Base-by-base conservation (phyloP, 1,284 basidiomycete species). In the Puccinia novopanici region DNA sequence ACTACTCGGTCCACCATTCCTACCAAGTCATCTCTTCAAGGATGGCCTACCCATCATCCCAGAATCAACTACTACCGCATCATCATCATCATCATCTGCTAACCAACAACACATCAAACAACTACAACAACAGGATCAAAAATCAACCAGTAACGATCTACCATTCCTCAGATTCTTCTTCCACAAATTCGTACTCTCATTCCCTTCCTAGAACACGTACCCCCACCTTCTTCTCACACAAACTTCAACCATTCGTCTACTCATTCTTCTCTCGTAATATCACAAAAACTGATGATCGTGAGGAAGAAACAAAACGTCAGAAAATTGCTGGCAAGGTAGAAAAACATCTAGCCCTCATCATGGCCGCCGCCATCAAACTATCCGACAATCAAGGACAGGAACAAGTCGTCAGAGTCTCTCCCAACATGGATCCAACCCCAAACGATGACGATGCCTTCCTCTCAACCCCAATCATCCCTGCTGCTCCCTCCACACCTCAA, bases 161-260 rank as follows among this genome's bases (percentile, higher is more conserved):
- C 95, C 95, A 3, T 92, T 97, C 84, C 87, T 97, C 82, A 89
- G 91, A 45, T 96, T 92, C 87, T 89, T 95, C 84, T 95, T 97
- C 85, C 90, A 92, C 80, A 92, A 94, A 85, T 97, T 94, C 85
- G 89, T 97, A 81, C 89, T 97, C 79, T 92, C 94, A 0, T 98
- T 98, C 85, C 95, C 15, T 96, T 98, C 88, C 90, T 98, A 85
- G 90, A 91, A 67, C 88, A 91, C 0, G 93, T 93, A 0, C 93
- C 93, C 90, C 91, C 83, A 89, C 92, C 83, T 97, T 98, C 87
- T 98, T 95, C 87, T 91, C 92, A 0, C 90, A 91, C 82, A 98
- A 98, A 86, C 89, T 98, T 0, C 95, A 97, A 87, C 94, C 95
- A 0, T 97, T 97, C 86, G 88, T 94, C 79, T 90, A 91, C 30